These are phyloP conservation scores for Hebeloma cylindrosporum DNA, from an alignment of 768 basidiomycete species.

Conservation along the genomic window DNA sequence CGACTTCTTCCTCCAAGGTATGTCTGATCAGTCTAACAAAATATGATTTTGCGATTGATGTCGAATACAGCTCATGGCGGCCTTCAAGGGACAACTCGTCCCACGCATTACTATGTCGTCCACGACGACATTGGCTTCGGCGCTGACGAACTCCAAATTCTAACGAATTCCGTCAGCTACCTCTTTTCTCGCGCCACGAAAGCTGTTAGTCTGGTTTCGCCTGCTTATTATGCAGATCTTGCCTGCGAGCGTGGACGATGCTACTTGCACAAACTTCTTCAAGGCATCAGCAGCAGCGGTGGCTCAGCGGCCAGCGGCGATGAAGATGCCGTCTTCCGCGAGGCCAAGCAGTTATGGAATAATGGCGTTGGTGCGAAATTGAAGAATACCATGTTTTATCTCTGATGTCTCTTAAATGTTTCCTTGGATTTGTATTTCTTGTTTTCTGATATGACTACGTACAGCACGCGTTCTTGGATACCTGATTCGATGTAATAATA, in stretches of 20 bases:
- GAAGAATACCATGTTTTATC: constrained; percentile 77
- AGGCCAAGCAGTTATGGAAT: constrained; percentile 58
- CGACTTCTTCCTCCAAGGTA: constrained; percentile 69
- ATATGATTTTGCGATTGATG: too few relatives aligned
- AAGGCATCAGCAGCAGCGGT: constrained; percentile 40
- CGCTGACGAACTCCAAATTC: constrained; percentile 68
- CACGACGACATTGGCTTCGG: constrained; percentile 74
- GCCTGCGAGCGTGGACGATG: constrained; percentile 64
- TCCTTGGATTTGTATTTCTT: neutral
- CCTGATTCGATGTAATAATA: too few relatives aligned
- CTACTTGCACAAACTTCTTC: constrained; percentile 73
- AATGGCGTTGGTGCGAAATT: constrained; percentile 48
- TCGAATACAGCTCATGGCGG: constrained; percentile 59
- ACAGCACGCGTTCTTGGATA: too few relatives aligned
- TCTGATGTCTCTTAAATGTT: constrained; percentile 33
- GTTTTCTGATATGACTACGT: neutral
- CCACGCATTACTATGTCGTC: constrained; percentile 81
- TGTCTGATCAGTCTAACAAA: too few relatives aligned
- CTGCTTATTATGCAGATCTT: constrained; percentile 82
- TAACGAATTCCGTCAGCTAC: constrained; percentile 73
- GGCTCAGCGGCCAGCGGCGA: constrained; percentile 34
- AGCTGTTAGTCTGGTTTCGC: constrained; percentile 78
- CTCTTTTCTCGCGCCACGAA: constrained; percentile 86
- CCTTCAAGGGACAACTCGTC: constrained; percentile 68
- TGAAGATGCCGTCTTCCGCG: constrained; percentile 51